Percentiles rank a stretch among this genome's conserved stretches.
phyloP scores from a whole-genome alignment of 805 yeast species.

The Saccharomyces jurei region DNA sequence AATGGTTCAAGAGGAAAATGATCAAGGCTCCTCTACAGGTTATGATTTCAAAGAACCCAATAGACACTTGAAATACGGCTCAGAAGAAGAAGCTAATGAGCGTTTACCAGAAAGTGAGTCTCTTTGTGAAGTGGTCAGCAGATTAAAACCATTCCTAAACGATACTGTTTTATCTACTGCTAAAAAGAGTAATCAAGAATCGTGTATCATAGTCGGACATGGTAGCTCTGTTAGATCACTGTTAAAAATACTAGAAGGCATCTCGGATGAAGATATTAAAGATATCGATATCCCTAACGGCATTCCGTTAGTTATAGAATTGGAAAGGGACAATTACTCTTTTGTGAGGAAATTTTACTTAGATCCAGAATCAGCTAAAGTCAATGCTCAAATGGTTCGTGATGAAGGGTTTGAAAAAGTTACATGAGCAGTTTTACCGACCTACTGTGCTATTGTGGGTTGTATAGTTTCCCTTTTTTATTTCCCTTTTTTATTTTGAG shows the following conservation, averaged over 20 bases:
- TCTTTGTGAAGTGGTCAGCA: constrained; percentile 57
- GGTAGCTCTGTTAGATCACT: constrained; percentile 76
- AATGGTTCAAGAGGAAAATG: constrained; percentile 34
- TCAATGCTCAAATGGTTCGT: constrained; percentile 73
- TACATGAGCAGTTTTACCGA: constrained; percentile 8
- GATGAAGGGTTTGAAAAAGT: constrained; percentile 52
- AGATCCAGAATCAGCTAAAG: constrained; percentile 73
- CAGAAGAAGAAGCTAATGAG: constrained; percentile 33
- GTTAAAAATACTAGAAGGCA: constrained; percentile 56
- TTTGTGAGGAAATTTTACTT: constrained; percentile 53
- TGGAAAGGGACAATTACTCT: constrained; percentile 41
- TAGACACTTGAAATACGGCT: constrained; percentile 26
- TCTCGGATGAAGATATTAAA: constrained; percentile 62
- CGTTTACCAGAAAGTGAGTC: constrained; percentile 65
- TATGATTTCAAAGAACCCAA: constrained; percentile 33
- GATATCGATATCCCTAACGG: constrained; percentile 77
- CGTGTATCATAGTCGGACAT: constrained; percentile 67
- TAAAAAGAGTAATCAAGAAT: constrained; percentile 42
- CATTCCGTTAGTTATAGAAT: constrained; percentile 63
- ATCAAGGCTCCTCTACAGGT: constrained; percentile 25
- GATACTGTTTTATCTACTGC: constrained; percentile 40
- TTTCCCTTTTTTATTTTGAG: neutral
- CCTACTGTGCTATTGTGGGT: neutral
- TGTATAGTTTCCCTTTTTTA: neutral
- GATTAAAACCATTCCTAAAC: constrained; percentile 54